Evolutionary conservation across 139 green algal genomes (phyloP), one percentile per base, ranked within the genome.

Genomic region (Ostreobium quekettii): DNA sequence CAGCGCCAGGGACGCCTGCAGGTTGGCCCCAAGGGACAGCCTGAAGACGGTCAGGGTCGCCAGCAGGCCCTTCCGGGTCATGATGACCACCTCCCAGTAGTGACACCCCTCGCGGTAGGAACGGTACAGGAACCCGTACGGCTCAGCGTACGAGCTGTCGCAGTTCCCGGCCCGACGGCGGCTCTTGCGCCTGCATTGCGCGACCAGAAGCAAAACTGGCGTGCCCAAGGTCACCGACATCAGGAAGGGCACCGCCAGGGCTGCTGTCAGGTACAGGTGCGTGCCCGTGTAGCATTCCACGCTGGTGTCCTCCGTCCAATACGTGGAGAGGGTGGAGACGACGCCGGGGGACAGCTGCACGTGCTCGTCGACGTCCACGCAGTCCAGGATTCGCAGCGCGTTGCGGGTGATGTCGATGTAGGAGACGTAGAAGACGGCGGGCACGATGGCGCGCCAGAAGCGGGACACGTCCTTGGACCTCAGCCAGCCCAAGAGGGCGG

Each of bases 71-170:
- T 62, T 62, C 22, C 53, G 53, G 8, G n/a, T 28, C 53, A 62
- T 62, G 53, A 62, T 30, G 53, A 62, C n/a, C 53, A 62, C 53
- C 31, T 62, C 53, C 53, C 53, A 62, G 53, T 62, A 62, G 11
- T 22, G 15, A 11, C 42, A 53, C 42, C 15, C 42, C n/a, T 30
- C n/a, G 53, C 31, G 8, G 53, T 62, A 62, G 8, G 53, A 28
- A 11, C 19, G 8, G n/a, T 62, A 62, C 22, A 62, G 53, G n/a
- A 62, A 62, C 53, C 53, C 53, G n/a, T 36, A 62, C 8, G 11
- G 22, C 19, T 62, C 22, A 7, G 31, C 8, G 19, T 36, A 62
- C 22, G 28, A 22, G 24, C n/a, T 30, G 24, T 62, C 8, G 53
- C 31, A 36, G 22, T n/a, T n/a, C n/a, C n/a, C n/a, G n/a, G n/a